phyloP scores from a whole-genome alignment of 805 yeast genomes.

The Cyberlindnera amylophila region DNA sequence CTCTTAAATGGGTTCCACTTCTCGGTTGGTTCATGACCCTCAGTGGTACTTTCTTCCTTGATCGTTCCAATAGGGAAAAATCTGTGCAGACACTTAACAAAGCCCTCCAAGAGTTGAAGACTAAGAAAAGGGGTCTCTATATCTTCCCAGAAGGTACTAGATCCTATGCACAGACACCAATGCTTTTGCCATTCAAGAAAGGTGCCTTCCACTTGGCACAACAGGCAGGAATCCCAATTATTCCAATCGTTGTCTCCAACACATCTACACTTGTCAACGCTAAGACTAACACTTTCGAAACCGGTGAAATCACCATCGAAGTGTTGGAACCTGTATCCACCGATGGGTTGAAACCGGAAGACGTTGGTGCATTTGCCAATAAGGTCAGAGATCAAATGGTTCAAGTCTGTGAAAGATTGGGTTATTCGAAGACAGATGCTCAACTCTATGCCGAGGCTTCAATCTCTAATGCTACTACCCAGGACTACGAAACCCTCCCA shows the following conservation, averaged over 20 bases:
- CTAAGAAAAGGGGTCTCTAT: conserved; percentile 69
- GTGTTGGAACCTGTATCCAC: conserved; percentile 83
- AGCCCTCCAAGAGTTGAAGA: conserved; percentile 62
- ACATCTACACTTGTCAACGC: conserved; percentile 70
- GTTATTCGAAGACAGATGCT: conserved; percentile 34
- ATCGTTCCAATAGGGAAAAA: conserved; percentile 70
- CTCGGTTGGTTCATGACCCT: conserved; percentile 96
- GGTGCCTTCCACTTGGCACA: conserved; percentile 98
- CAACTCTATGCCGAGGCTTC: conserved; percentile 23
- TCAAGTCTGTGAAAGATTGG: conserved; percentile 32
- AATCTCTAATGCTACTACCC: not conserved
- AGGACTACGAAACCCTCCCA: conserved; percentile 22
- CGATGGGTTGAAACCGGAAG: conserved; percentile 62
- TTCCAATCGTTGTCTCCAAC: conserved; percentile 86
- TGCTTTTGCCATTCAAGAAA: conserved; percentile 83
- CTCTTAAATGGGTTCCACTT: conserved; percentile 79
- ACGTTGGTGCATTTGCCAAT: conserved; percentile 58
- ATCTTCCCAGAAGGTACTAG: conserved; percentile 98
- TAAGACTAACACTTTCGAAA: conserved; percentile 57
- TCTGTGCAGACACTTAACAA: conserved; percentile 70
- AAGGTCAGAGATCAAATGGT: conserved; percentile 59
- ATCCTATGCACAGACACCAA: conserved; percentile 66
- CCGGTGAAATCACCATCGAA: conserved; percentile 72
- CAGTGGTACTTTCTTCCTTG: conserved; percentile 88
- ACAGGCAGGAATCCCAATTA: conserved; percentile 83